Evolutionary conservation across 257 asterid genomes (phyloP), one percentile per base, ranked within the genome.

Genomic region (Solanum megistacrolobum): DNA sequence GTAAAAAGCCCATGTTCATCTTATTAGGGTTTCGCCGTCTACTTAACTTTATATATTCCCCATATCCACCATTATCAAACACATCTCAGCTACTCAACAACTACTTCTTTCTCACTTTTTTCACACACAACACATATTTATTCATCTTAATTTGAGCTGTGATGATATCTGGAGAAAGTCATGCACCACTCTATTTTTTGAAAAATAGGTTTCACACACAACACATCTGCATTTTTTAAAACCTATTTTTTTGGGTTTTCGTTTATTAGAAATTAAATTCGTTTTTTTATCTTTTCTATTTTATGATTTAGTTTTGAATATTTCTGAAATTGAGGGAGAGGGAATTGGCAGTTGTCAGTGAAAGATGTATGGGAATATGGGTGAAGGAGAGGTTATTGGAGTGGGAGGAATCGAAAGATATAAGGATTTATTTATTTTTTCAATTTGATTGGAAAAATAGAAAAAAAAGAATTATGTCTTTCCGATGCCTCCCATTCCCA

Each of bases 131-230:
- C 36, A 12, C 21, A 46, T 1, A 2, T 3, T 4, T 58, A 48
- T 69, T 58, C 3, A 3, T 62, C 3, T 7, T 66, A 18, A 21
- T 29, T 27, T 2, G 89, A 71, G 91, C 91, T 12, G 5, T 89
- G 92, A 90, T 87, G 92, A 90, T 10, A 89, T 84, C 0, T 16
- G 4, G 81, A 89, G 89, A 87, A 87, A 85, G 92, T 90, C 92
- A 91, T 91, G 92, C 91, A 89, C 92, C 92, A 91, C 92, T 91
- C 92, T n/a, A n/a, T n/a, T n/a, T n/a, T n/a, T n/a, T n/a, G n/a
- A n/a, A n/a, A n/a, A n/a, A n/a, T n/a, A n/a, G n/a, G n/a, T n/a
- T n/a, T n/a, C n/a, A n/a, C n/a, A n/a, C n/a, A n/a, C n/a, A n/a
- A n/a, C n/a, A n/a, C n/a, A n/a, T n/a, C 21, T 68, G 3, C 29